A percentile compares a stretch with the other conserved stretches of the same genome.
phyloP scores from a whole-genome alignment of 1,139 yeast genomes.

The Williopsis jadinii region DNA sequence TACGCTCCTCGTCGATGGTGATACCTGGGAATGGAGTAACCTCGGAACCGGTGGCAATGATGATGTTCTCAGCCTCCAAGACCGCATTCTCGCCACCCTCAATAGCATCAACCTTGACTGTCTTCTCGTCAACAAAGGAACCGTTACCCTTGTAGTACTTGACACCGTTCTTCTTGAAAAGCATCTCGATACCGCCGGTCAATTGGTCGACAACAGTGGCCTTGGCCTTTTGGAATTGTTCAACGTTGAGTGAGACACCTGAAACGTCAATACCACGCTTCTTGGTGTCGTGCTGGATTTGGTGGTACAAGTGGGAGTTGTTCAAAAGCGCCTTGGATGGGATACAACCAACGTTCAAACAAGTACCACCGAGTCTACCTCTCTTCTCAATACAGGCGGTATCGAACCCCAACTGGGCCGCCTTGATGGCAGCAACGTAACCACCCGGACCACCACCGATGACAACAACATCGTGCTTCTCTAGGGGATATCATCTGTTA shows the following conservation, averaged over 20 bases:
- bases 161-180: slow-evolving; percentile 93
- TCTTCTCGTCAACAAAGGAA: slow-evolving; percentile 76
- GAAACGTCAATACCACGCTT: slow-evolving; percentile 88
- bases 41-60: slow-evolving; percentile 98
- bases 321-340: slow-evolving; percentile 94
- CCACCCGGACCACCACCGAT: slow-evolving; percentile 99
- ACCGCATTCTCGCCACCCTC: slow-evolving; percentile 71
- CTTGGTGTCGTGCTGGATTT: slow-evolving; percentile 76
- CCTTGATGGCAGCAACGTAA: slow-evolving; percentile 96
- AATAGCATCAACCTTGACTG: slow-evolving; percentile 72
- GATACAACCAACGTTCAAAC: slow-evolving; percentile 97
- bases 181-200: slow-evolving; percentile 90
- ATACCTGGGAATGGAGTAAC: slow-evolving; percentile 99
- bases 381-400: slow-evolving; percentile 97
- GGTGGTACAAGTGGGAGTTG: slow-evolving; percentile 91
- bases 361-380: slow-evolving; percentile 95
- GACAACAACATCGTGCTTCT: slow-evolving; percentile 79
- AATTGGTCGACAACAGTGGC: slow-evolving; percentile 82
- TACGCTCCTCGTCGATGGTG: slow-evolving; percentile 93
- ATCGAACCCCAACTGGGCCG: slow-evolving; percentile 91
- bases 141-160: slow-evolving; percentile 93
- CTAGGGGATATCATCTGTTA: slow-evolving; percentile 6
- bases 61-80: slow-evolving; percentile 77
- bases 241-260: slow-evolving; percentile 68
- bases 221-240: slow-evolving; percentile 84